These are phyloP conservation scores for Citrus maxima DNA, from an alignment of 345 rosid species.

Conservation along the genomic window DNA sequence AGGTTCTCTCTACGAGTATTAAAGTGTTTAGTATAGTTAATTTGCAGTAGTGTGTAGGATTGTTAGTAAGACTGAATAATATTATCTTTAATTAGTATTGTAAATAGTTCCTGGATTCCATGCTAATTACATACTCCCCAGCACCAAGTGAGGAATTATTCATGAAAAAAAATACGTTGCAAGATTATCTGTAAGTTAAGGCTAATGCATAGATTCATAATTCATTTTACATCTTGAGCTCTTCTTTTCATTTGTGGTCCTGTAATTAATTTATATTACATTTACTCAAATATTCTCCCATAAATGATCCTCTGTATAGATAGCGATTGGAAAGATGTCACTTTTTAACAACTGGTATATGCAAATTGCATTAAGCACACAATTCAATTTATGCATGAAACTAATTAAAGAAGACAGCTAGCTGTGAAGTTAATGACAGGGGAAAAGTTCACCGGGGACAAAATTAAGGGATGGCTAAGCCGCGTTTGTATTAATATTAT, in stretches of 20 bases:
- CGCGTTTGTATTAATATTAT: not conserved
- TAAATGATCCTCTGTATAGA: too few species aligned
- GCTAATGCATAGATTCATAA: not conserved
- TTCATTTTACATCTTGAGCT: not conserved
- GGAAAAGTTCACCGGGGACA: not conserved
- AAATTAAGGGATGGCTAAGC: not conserved
- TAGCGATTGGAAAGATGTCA: not conserved
- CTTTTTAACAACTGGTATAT: not conserved
- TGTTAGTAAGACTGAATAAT: not conserved
- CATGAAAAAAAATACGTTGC: not conserved
- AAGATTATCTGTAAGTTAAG: too few species aligned
- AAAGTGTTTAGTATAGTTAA: not conserved
- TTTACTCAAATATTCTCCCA: too few species aligned
- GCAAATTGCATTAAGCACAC: not conserved
- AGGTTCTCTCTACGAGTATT: not conserved
- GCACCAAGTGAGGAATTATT: not conserved
- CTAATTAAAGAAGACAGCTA: not conserved
- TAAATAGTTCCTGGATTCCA: not conserved
- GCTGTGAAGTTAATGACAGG: conserved; percentile 1
- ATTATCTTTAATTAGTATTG: not conserved
- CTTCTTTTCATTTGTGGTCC: not conserved
- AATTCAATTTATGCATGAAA: not conserved
- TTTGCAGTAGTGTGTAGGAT: not conserved
- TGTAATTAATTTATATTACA: not conserved
- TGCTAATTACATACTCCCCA: not conserved